These are phyloP conservation scores for Tolypocladium capitatum DNA, from an alignment of 2,329 filamentous ascomycete species.

Conservation along the genomic window DNA sequence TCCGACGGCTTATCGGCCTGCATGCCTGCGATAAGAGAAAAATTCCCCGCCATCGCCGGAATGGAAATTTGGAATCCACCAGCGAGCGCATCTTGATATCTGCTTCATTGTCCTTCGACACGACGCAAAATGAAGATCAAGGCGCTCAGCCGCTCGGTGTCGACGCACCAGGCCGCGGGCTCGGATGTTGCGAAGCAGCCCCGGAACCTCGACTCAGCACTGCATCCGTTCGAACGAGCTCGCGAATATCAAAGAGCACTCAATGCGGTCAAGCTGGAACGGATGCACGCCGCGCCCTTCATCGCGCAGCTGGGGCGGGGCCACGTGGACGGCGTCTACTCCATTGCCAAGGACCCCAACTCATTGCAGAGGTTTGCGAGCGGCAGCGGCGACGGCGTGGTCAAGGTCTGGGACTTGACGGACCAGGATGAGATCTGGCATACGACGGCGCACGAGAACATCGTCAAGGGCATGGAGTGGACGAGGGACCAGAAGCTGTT, in stretches of 20 bases:
- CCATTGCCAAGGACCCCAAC: constrained; percentile 66
- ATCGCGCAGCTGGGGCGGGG: constrained; percentile 76
- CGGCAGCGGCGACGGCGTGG: constrained; percentile 79
- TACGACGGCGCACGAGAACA: constrained; percentile 75
- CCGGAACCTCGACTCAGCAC: constrained; percentile 66
- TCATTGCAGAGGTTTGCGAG: constrained; percentile 65
- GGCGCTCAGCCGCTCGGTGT: constrained; percentile 52
- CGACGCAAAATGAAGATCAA: constrained; percentile 39
- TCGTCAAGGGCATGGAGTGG: constrained; percentile 86
- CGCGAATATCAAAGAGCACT: constrained; percentile 51
- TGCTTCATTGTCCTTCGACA: neutral
- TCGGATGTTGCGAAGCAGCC: constrained; percentile 51
- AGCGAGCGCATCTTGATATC: neutral
- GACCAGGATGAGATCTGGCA: constrained; percentile 63
- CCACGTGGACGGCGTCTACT: constrained; percentile 79
- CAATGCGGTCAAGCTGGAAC: constrained; percentile 80
- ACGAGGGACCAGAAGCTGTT: constrained; percentile 74
- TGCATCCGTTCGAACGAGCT: constrained; percentile 84
- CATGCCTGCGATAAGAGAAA: constrained; percentile 17
- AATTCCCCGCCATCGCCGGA: constrained; percentile 12
- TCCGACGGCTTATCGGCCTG: constrained; percentile 16
- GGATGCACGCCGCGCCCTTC: constrained; percentile 70
- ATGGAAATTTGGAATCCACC: neutral
- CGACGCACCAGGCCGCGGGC: constrained; percentile 53
- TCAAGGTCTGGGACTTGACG: constrained; percentile 82